Conservation (phyloP, 108 stramenopile genomes). For the Cyclotella atomus region DNA sequence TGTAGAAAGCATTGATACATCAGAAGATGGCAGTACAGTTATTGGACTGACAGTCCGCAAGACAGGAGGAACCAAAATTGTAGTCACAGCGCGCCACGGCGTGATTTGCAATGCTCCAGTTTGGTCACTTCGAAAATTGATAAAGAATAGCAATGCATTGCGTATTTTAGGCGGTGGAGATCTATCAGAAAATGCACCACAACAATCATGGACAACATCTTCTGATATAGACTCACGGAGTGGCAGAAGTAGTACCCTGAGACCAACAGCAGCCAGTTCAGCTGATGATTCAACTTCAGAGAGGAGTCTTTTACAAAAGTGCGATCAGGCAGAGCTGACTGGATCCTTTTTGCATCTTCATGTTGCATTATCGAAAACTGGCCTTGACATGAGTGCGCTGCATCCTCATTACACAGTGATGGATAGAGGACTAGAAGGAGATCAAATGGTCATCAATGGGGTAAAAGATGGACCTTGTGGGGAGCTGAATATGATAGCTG, state of each 20-base stretch:
- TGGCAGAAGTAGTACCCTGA: slow-evolving; percentile 36
- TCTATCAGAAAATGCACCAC: slow-evolving; percentile 6
- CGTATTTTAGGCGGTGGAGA: slow-evolving; percentile 43
- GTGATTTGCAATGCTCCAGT: slow-evolving; percentile 88
- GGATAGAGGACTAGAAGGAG: slow-evolving; percentile 78
- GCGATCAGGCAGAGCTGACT: slow-evolving; percentile 78
- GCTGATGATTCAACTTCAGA: slow-evolving; percentile 11
- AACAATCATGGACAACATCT: slow-evolving; percentile 27
- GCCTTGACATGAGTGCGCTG: slow-evolving; percentile 65
- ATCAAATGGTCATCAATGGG: slow-evolving; percentile 25
- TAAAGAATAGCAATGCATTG: slow-evolving; percentile 59
- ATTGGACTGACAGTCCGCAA: slow-evolving; percentile 66
- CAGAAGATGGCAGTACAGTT: slow-evolving; percentile 46
- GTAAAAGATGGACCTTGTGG: slow-evolving; percentile 79
- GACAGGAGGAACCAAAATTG: slow-evolving; percentile 51
- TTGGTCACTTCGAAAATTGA: slow-evolving; percentile 69
- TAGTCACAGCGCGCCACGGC: slow-evolving; percentile 64
- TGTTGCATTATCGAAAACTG: slow-evolving; percentile 81
- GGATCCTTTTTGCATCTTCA: slow-evolving; percentile 93
- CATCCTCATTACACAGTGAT: slow-evolving; percentile 94
- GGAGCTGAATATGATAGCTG: slow-evolving; percentile 92
- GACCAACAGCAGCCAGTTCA: slow-evolving; percentile 1
- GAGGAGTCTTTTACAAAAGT: slow-evolving; percentile 51
- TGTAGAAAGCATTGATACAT: slow-evolving; percentile 71
- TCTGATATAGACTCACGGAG: slow-evolving; percentile 43